Percentiles rank a stretch among this genome's conserved stretches.
Evolutionary conservation across 768 basidiomycete species (phyloP).

Genomic region (Tulasnella calospora): DNA sequence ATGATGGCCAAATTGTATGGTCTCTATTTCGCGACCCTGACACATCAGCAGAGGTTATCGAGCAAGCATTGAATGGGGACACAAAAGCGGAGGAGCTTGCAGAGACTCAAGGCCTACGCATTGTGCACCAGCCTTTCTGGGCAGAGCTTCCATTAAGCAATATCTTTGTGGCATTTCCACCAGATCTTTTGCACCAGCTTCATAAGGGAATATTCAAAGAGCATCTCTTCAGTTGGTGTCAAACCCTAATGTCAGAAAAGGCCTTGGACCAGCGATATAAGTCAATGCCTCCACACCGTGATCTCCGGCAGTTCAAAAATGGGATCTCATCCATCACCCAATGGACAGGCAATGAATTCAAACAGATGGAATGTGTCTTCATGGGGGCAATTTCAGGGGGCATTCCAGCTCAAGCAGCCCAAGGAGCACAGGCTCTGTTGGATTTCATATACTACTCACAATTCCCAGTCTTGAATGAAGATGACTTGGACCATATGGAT

Average conservation of each 20-base stretch:
- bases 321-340: neutral
- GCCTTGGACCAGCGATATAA: slow-evolving; percentile 10
- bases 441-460: slow-evolving; percentile 7
- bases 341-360: slow-evolving; percentile 22
- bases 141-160: slow-evolving; percentile 1
- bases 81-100: neutral
- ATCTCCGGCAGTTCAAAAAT: neutral
- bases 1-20: too few species aligned
- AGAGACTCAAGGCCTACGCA: neutral
- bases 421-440: neutral
- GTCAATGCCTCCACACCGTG: neutral
- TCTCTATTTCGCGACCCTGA: too few species aligned
- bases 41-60: too few species aligned
- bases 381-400: neutral
- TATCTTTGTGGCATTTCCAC: slow-evolving; percentile 17
- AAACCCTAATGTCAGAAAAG: neutral
- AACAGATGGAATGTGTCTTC: slow-evolving; percentile 24
- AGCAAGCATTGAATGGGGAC: neutral
- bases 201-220: slow-evolving; percentile 25
- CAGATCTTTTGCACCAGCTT: slow-evolving; percentile 23
- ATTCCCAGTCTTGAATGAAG: neutral
- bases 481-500: neutral
- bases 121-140: slow-evolving; percentile 15
- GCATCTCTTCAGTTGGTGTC: slow-evolving; percentile 20
- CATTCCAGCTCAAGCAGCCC: neutral